Base-by-base conservation (phyloP, 2,329 filamentous ascomycete species). In the Aspergillus brasiliensis region DNA sequence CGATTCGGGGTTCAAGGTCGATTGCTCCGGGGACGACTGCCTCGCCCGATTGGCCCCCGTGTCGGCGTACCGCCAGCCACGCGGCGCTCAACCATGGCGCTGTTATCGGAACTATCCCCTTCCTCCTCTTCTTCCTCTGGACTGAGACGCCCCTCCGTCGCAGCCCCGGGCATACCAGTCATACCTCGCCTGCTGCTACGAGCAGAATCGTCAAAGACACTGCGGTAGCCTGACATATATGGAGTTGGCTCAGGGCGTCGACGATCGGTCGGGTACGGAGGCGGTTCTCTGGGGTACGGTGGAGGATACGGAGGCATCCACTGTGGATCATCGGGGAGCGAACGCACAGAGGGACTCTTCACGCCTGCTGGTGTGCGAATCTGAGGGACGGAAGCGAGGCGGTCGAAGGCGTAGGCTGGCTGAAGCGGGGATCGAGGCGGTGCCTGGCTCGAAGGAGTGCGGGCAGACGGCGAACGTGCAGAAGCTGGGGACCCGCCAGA, bases 291-390 rank as follows among this genome's bases (percentile, higher is more conserved):
- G 2, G 71, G 59, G 51, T 74, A 74, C 15, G 73, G 68, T 19
- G 68, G 66, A 57, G 66, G 71, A 52, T 69, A 69, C 15, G 81
- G 76, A 66, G 74, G 73, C 44, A 71, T 76, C 79, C 77, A 81
- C 51, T 79, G 77, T 1, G 74, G 75, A 62, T 84, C 83, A 56
- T 84, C 81, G 28, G 80, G 79, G 23, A 83, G 72, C 17, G 80
- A 77, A 65, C 77, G 77, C 7, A 68, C 51, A 49, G 66, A 67
- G 31, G 73, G 68, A 8, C 73, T 74, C 51, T 72, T 71, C 11
- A 75, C 74, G 25, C 80, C 78, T 38, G 71, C 72, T 27, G 75
- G 71, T 19, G 73, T 66, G 38, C 66, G 71, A 44, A 61, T 63
- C 34, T 79, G 77, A 2, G 79, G 75, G 42, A 70, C 67, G 13